Conservation (phyloP, 352 stramenopile genomes). For the Ophiocytium majus region DNA sequence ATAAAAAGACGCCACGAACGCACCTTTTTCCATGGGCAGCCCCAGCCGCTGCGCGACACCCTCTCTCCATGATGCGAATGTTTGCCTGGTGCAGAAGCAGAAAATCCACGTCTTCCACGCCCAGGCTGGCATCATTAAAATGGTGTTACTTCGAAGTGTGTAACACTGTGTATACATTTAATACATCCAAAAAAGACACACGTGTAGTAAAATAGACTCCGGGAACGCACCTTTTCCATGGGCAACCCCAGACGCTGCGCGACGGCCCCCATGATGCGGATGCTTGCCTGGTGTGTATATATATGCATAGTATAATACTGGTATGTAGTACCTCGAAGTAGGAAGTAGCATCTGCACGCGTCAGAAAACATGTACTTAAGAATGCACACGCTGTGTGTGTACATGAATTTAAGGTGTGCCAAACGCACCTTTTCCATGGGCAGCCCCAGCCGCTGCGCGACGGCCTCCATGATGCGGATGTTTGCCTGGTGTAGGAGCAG, state of each 20-base stretch:
- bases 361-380: not conserved
- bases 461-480: constrained; percentile 79
- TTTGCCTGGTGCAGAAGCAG: no score
- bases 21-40: constrained; percentile 72
- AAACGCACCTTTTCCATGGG: constrained; percentile 67
- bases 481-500: constrained; percentile 72
- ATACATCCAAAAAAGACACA: no score
- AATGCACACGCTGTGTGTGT: not conserved
- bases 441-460: constrained; percentile 69
- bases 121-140: no score
- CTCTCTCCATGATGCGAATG: constrained; percentile 83
- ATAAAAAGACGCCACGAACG: not conserved
- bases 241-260: constrained; percentile 69
- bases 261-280: constrained; percentile 76
- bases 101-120: no score
- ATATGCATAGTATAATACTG: not conserved
- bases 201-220: no score
- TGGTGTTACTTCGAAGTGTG: no score
- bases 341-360: not conserved
- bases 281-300: not conserved
- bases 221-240: constrained; percentile 69
- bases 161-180: no score
- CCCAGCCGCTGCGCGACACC: constrained; percentile 69
- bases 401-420: not conserved
- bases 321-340: not conserved